These are phyloP conservation scores for Adansonia grandidieri DNA, from an alignment of 441 rosid species.

Conservation along the genomic window DNA sequence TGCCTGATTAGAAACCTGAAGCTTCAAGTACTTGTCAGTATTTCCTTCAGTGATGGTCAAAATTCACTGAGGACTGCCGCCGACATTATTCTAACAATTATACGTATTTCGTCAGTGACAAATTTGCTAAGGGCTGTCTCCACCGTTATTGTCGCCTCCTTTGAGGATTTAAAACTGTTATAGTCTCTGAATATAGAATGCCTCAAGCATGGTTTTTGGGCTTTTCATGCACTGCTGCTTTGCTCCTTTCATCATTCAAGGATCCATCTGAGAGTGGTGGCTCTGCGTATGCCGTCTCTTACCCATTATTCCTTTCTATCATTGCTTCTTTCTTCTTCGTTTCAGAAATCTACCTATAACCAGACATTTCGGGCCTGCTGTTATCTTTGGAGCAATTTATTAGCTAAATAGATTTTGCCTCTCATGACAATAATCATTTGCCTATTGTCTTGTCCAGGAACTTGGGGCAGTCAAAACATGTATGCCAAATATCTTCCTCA, in stretches of 20 bases:
- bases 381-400: conserved; percentile 7
- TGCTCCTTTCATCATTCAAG: not conserved
- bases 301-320: not conserved
- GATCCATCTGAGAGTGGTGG: not conserved
- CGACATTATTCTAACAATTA: not conserved
- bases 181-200: not conserved
- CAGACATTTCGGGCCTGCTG: not conserved
- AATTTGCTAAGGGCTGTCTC: not conserved
- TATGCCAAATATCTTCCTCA: not conserved
- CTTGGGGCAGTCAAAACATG: not conserved
- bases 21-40: too few species aligned
- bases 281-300: not conserved
- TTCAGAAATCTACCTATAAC: not conserved
- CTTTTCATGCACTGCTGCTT: not conserved
- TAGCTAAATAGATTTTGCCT: not conserved
- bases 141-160: not conserved
- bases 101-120: not conserved
- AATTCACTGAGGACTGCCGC: not conserved
- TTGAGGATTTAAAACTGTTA: not conserved
- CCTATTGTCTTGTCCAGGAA: not conserved
- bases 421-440: not conserved
- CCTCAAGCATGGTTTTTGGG: conserved; percentile 12
- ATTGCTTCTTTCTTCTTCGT: not conserved
- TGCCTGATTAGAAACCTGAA: not conserved
- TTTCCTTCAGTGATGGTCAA: not conserved